Base-by-base conservation (phyloP, 192 early-diverging fungal species). In the Backusella psychrophila region DNA sequence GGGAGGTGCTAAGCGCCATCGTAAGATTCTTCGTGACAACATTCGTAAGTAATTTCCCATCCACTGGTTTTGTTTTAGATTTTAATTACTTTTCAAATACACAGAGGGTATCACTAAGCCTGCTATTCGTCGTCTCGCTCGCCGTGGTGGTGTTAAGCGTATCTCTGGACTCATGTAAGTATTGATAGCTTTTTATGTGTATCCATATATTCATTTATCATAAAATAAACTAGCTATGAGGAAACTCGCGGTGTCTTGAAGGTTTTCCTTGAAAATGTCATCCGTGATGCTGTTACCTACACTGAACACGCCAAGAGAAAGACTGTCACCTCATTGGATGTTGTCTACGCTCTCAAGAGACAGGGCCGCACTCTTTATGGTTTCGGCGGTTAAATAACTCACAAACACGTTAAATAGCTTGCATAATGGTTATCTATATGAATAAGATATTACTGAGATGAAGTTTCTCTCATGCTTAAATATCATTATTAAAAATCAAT, bases 21-120 rank as follows among this genome's bases (percentile, higher is more conserved):
- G 97, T 85, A 99, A 99, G 92, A 99, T 99, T 92, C 92, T 99
- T 81, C 94, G 97, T 81, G 97, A 99, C 83, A 99, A 98, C 93
- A 96, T 95, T 83, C 94, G 53, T 59, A 59, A 59, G 53, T 59
- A 59, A 11, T 26, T 3, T 23, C 53, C 23, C 53, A 59, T 59
- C 53, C 23, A 26, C 23, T 49, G 46, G 46, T 49, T 23, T 59
- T 8, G 6, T 59, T 59, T 59, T 12, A 33, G 2, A 53, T 23
- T 59, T 59, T 26, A 59, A 19, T 12, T 59, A 1, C 3, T 59
- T 59, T 23, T 26, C 17, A 11, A 23, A 59, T 26, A 26, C 8
- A 59, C 21, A 59, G 53, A 76, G 73, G 73, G 77, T n/a, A 78
- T 82, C 75, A 82, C 81, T 69, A 78, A 78, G 65, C 81, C 81